phyloP scores from a whole-genome alignment of 2,329 filamentous ascomycete genomes.

The Colletotrichum truncatum region DNA sequence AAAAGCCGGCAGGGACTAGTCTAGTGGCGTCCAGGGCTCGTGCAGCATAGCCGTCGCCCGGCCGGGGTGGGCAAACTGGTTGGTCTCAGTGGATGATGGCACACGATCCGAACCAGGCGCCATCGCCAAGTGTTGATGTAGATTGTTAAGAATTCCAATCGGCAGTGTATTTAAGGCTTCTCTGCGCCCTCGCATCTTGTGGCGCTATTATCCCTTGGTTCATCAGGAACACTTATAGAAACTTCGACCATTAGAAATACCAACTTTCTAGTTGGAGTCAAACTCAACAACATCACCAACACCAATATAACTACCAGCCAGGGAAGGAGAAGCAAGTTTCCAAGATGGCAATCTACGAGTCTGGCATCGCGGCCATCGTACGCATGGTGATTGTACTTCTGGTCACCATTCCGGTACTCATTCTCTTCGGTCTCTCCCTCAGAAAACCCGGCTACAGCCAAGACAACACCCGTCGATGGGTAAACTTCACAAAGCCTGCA shows the following conservation, averaged over 20 bases:
- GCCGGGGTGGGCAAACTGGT: not conserved
- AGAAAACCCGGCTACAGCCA: not conserved
- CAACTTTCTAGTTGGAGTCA: too few species aligned
- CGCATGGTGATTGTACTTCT: not conserved
- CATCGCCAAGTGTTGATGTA: not conserved
- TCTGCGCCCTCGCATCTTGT: not conserved
- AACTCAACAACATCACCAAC: too few species aligned
- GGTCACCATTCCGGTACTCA: not conserved
- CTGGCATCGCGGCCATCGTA: not conserved
- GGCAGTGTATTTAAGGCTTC: not conserved
- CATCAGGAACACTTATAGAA: fast-evolving
- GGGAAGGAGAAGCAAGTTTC: too few species aligned
- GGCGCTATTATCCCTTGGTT: not conserved
- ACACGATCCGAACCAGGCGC: not conserved
- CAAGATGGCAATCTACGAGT: too few species aligned
- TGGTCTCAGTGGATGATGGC: not conserved
- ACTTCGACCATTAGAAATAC: not conserved
- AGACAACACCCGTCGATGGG: constrained; percentile 14
- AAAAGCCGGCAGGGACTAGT: too few species aligned
- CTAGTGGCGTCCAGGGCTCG: not conserved
- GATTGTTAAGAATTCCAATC: not conserved
- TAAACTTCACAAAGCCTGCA: not conserved
- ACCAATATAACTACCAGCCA: too few species aligned
- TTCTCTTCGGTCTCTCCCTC: not conserved
- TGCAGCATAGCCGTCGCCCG: constrained; percentile 17